These are phyloP conservation scores for Piedraia hortae DNA, from an alignment of 2,329 filamentous ascomycete species.

Conservation along the genomic window DNA sequence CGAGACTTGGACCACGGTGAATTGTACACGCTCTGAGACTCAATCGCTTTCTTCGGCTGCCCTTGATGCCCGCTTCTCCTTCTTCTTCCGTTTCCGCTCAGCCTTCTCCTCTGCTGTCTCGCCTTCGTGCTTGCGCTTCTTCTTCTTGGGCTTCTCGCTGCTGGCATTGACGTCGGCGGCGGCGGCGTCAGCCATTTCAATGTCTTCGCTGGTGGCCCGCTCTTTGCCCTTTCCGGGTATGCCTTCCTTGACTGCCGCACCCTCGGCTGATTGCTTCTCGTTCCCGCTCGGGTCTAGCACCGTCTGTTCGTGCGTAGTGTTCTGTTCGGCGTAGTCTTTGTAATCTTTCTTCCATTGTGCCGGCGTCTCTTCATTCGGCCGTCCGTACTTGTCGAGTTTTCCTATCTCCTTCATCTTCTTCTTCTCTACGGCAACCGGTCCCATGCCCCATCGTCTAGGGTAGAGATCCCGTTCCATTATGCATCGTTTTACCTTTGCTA, in stretches of 20 bases:
- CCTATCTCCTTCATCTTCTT: constrained; percentile 98
- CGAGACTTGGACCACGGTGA: neutral
- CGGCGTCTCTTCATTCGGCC: constrained; percentile 74
- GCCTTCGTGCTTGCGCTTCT: constrained; percentile 22
- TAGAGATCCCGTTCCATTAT: constrained; percentile 99
- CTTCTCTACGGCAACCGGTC: constrained; percentile 81
- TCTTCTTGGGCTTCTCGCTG: constrained; percentile 14
- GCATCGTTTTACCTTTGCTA: constrained; percentile 96
- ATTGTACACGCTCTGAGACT: too few species aligned
- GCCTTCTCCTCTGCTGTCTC: constrained; percentile 20
- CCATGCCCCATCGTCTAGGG: constrained; percentile 86
- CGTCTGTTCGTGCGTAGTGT: constrained; percentile 7
- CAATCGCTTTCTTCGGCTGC: constrained; percentile 8
- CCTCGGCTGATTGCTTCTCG: constrained; percentile 11
- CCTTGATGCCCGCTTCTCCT: constrained; percentile 40
- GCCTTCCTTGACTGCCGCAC: constrained; percentile 12
- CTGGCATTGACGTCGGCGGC: constrained; percentile 2
- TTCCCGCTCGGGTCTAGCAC: constrained; percentile 3
- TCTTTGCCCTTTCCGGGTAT: constrained; percentile 13
- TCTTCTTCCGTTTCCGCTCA: constrained; percentile 35
- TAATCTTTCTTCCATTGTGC: constrained; percentile 81
- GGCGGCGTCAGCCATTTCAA: constrained; percentile 12
- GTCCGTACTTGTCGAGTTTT: constrained; percentile 93
- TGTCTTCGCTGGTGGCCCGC: constrained; percentile 16
- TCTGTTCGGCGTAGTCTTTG: constrained; percentile 50